A percentile compares a stretch with the other conserved stretches of the same genome.
These are phyloP conservation scores for Coemansia sp. DNA, from an alignment of 192 early-diverging fungal genomes.

Conservation along the genomic window DNA sequence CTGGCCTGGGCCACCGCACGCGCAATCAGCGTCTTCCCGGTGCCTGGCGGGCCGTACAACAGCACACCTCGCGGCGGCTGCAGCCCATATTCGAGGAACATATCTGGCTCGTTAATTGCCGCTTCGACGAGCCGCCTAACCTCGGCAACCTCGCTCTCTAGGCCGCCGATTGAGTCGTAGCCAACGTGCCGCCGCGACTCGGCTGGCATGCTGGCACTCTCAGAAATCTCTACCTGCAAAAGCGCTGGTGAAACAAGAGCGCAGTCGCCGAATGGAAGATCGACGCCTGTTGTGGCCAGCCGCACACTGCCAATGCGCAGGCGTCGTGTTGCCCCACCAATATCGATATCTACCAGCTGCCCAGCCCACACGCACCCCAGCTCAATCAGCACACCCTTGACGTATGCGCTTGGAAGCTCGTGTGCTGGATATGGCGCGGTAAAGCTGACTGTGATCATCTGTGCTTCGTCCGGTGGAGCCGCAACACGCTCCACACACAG, in stretches of 20 bases:
- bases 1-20: constrained; percentile 81
- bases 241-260: constrained; percentile 2
- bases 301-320: constrained; percentile 11
- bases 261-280: background rate
- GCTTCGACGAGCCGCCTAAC: constrained; percentile 85
- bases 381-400: constrained; percentile 27
- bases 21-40: constrained; percentile 95
- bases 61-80: constrained; percentile 88
- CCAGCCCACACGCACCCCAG: constrained; percentile 20
- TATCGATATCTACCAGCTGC: constrained; percentile 29
- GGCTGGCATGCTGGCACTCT: too few species aligned
- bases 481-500: constrained; percentile 17
- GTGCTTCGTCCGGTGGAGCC: constrained; percentile 4
- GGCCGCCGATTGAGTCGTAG: constrained; percentile 69
- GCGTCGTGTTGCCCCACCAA: constrained; percentile 18
- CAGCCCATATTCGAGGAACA: constrained; percentile 75
- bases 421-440: constrained; percentile 1
- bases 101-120: constrained; percentile 67
- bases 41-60: constrained; percentile 90
- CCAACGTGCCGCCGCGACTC: background rate
- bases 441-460: constrained; percentile 11
- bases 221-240: background rate
- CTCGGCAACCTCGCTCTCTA: constrained; percentile 65
- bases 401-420: constrained; percentile 13
- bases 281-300: background rate